Evolutionary conservation across 169 alveolate genomes (phyloP).

Genomic region (Eimeria necatrix): DNA sequence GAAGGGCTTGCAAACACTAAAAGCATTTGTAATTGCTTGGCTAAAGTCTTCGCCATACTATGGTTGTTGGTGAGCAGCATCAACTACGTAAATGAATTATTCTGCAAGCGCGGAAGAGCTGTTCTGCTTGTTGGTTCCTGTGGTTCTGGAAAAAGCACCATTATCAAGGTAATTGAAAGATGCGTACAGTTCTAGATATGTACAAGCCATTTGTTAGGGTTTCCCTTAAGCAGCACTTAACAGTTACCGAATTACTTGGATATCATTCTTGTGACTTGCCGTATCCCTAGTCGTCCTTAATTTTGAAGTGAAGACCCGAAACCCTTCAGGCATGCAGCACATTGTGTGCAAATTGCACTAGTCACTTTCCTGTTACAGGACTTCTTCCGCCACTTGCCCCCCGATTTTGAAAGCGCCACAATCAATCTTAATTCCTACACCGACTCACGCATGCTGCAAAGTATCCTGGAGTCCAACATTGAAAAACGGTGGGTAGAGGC

Average conservation of each 20-base stretch:
- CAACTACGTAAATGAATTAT: constrained; percentile 90
- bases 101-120: constrained; percentile 91
- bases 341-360: no score
- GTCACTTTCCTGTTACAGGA: constrained; percentile 80
- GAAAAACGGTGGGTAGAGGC: constrained; percentile 91
- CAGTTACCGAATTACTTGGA: no score
- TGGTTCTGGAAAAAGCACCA: constrained; percentile 96
- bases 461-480: constrained; percentile 89
- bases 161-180: constrained; percentile 85
- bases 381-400: constrained; percentile 91
- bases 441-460: constrained; percentile 92
- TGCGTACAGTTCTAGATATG: neutral
- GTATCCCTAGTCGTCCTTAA: no score
- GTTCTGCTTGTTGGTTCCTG: constrained; percentile 90
- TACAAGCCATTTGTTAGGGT: neutral
- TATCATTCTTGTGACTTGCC: no score
- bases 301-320: no score
- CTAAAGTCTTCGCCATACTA: neutral
- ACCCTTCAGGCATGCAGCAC: no score
- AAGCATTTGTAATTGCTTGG: neutral
- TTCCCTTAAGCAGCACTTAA: no score
- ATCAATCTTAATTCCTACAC: constrained; percentile 96
- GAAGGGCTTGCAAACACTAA: no score
- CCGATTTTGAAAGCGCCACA: constrained; percentile 88
- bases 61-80: constrained; percentile 86